Conservation (phyloP, 176 grass and related monocot genomes). For the Tillandsia fasciculata region DNA sequence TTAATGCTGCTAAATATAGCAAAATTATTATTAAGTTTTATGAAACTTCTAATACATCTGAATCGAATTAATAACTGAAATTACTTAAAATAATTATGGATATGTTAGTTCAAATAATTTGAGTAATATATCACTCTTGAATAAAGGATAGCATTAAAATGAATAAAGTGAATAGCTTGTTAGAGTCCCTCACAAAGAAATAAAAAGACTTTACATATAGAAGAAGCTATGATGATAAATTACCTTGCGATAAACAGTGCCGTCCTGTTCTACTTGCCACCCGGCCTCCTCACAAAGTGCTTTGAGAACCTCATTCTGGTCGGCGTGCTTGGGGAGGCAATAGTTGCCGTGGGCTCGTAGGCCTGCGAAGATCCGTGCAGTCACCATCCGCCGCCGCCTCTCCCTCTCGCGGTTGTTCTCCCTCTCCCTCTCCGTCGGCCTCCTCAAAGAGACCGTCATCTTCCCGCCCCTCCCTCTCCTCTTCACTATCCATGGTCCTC, state of each 20-base stretch:
- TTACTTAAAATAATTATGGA: no score
- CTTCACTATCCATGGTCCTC: slow-evolving; percentile 68
- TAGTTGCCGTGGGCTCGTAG: slow-evolving; percentile 53
- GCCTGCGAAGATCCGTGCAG: slow-evolving; percentile 58
- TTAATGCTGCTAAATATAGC: no score
- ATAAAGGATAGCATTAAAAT: no score
- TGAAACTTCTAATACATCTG: no score
- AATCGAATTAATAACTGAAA: no score
- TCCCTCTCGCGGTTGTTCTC: slow-evolving; percentile 78
- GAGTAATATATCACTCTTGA: no score
- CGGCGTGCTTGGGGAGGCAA: slow-evolving; percentile 63
- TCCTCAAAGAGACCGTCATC: slow-evolving; percentile 41
- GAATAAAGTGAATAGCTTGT: no score
- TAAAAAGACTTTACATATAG: no score
- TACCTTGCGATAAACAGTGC: slow-evolving; percentile 56
- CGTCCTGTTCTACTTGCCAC: slow-evolving; percentile 65
- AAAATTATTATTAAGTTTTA: no score
- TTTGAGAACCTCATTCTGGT: slow-evolving; percentile 87
- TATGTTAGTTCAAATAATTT: no score
- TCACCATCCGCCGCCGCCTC: slow-evolving; percentile 48
- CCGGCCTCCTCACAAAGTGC: slow-evolving; percentile 75
- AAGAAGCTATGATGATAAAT: neutral
- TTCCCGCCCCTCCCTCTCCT: slow-evolving; percentile 32
- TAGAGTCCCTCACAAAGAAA: no score
- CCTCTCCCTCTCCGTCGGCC: slow-evolving; percentile 59